Percentiles rank a stretch among this genome's conserved stretches.
Evolutionary conservation across 345 rosid species (phyloP).

Genomic region (Theobroma cacao): DNA sequence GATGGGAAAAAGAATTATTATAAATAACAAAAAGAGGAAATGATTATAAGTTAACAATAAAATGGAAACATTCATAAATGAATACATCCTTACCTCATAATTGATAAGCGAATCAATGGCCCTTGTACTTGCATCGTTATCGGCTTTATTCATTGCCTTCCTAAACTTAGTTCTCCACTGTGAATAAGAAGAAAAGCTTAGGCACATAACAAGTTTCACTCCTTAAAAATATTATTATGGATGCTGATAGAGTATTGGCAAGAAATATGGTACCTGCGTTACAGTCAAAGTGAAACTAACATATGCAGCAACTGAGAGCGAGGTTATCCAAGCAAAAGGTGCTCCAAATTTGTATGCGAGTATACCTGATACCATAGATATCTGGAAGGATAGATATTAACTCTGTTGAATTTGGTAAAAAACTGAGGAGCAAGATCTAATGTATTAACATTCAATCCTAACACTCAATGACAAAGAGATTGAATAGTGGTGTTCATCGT

Average conservation of each 20-base stretch:
- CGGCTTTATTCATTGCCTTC: slow-evolving; percentile 98
- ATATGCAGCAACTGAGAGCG: slow-evolving; percentile 89
- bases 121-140: slow-evolving; percentile 92
- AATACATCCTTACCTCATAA: slow-evolving; percentile 69
- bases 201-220: not conserved
- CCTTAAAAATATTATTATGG: not conserved
- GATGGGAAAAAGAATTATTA: not conserved
- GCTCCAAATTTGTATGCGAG: slow-evolving; percentile 95
- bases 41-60: not conserved
- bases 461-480: slow-evolving; percentile 4
- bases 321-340: slow-evolving; percentile 97
- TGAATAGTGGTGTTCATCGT: slow-evolving; percentile 7
- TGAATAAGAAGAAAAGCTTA: slow-evolving; percentile 21
- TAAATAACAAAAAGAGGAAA: not conserved
- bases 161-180: slow-evolving; percentile 99
- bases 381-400: slow-evolving; percentile 62
- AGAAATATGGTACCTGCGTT: slow-evolving; percentile 67
- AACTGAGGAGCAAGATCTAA: slow-evolving; percentile 22
- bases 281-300: slow-evolving; percentile 74
- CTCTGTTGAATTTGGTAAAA: slow-evolving; percentile 26
- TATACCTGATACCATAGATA: slow-evolving; percentile 95
- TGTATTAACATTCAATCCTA: not conserved
- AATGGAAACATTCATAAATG: not conserved
- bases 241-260: slow-evolving; percentile 1
- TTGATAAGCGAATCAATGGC: slow-evolving; percentile 96